Evolutionary conservation across 306 rosid species (phyloP), one percentile per base, ranked within the genome.

Genomic region (Parietaria judaica): DNA sequence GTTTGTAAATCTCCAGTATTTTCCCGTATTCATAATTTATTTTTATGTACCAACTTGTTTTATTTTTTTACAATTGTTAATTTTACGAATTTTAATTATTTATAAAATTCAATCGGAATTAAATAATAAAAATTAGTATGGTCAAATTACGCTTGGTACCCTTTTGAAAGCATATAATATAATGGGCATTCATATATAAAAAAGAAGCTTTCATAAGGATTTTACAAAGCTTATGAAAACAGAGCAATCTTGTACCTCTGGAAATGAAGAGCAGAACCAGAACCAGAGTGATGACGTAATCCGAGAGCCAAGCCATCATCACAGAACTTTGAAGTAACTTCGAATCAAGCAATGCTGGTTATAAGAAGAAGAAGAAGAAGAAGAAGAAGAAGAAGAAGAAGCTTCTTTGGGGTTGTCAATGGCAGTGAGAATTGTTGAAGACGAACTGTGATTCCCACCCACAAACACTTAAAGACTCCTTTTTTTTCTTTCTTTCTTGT

Each of bases 221-320:
- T 41, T 41, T 5, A 41, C 45, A 8, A 41, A 41, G 45, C 45
- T 41, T 41, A 7, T 23, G 51, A 60, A 66, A 56, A 66, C 56
- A 80, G 51, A 72, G 51, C 12, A 23, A 10, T 47, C 6, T 35
- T 58, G 54, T 64, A 87, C 95, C 95, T 80, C 39, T 36, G 63
- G 61, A 67, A 63, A 69, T 3, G 58, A 82, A 52, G 12, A 83
- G 50, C 39, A 77, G 48, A 46, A 72, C 0, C 55, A 88, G 63
- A 16, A 58, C 31, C 31, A 23, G 31, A 23, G 31, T 23, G 31
- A 23, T 8, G 3, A 71, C 56, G 68, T 48, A 58, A 36, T 34
- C 14, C 2, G 70, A 47, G 50, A 66, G 60, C 51, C 62, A 54
- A 38, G 51, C 67, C 94, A 82, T 87, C 3, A 1, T 23, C 31